These are phyloP conservation scores for Ogataea pini DNA, from an alignment of 805 yeast genomes.

Conservation along the genomic window DNA sequence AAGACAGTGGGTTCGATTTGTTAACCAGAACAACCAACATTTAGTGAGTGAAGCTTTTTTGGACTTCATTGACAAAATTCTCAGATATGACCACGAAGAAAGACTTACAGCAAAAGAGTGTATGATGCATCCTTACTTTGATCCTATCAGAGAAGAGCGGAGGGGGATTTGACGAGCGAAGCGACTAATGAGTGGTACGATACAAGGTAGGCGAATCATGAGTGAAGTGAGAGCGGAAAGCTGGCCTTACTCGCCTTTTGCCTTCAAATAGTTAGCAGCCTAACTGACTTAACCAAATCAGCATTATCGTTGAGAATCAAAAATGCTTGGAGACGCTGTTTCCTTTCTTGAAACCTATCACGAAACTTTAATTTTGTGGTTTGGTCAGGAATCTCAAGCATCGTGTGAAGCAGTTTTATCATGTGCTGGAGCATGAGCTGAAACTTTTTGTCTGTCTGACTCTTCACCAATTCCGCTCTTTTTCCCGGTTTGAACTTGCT, in stretches of 20 bases:
- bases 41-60: slow-evolving; percentile 70
- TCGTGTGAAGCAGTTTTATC: slow-evolving; percentile 8
- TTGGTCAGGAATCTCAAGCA: slow-evolving; percentile 7
- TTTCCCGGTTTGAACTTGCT: slow-evolving; percentile 4
- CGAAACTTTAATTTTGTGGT: slow-evolving; percentile 7
- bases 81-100: slow-evolving; percentile 85
- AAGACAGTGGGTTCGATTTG: slow-evolving; percentile 84
- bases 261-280: slow-evolving; percentile 7
- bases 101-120: slow-evolving; percentile 89
- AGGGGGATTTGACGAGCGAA: background rate
- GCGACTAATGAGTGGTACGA: background rate
- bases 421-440: slow-evolving; percentile 17
- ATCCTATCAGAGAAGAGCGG: slow-evolving; percentile 28
- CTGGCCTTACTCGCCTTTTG: too few species aligned
- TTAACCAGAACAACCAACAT: slow-evolving; percentile 67
- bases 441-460: slow-evolving; percentile 10
- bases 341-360: slow-evolving; percentile 5
- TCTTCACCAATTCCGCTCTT: slow-evolving; percentile 6
- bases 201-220: too few species aligned
- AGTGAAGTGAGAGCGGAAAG: too few species aligned
- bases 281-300: slow-evolving; percentile 15
- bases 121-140: slow-evolving; percentile 61
- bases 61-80: slow-evolving; percentile 76
- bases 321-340: slow-evolving; percentile 18
- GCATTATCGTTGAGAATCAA: slow-evolving; percentile 19